A percentile compares a stretch with the other conserved stretches of the same genome.
These are phyloP conservation scores for Poteriospumella lacustris DNA, from an alignment of 108 stramenopile genomes.

Conservation along the genomic window DNA sequence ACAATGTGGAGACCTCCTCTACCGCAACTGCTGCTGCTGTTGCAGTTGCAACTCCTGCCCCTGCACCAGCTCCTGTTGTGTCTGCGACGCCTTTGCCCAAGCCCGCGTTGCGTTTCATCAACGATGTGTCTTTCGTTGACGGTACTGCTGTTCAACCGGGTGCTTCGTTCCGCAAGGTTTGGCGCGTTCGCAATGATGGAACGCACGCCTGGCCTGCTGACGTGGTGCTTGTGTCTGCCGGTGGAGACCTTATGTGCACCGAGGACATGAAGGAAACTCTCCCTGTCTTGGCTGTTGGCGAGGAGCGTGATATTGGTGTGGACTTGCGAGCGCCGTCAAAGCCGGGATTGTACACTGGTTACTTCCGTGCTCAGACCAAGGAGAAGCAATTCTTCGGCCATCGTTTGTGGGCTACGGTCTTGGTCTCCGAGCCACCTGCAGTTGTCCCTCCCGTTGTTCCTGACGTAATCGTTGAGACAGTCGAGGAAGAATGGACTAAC, in stretches of 20 bases:
- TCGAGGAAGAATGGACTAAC: background rate
- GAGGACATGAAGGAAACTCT: conserved; percentile 16
- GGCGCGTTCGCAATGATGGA: conserved; percentile 48
- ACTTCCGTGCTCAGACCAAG: conserved; percentile 44
- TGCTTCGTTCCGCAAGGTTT: conserved; percentile 38
- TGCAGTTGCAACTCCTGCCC: background rate
- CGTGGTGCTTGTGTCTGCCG: conserved; percentile 30
- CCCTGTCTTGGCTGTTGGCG: conserved; percentile 32
- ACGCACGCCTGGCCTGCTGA: conserved; percentile 32
- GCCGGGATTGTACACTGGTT: conserved; percentile 43
- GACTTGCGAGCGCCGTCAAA: conserved; percentile 28
- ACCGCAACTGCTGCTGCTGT: background rate
- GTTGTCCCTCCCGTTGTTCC: background rate
- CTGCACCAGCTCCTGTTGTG: background rate
- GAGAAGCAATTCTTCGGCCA: conserved; percentile 45
- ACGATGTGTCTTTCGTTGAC: conserved; percentile 40
- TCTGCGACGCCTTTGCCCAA: background rate
- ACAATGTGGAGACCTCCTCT: background rate
- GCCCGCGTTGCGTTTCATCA: conserved; percentile 32
- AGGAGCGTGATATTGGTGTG: conserved; percentile 42
- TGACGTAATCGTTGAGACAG: background rate
- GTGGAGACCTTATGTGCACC: conserved; percentile 44
- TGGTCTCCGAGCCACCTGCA: conserved; percentile 11
- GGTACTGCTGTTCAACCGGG: conserved; percentile 36
- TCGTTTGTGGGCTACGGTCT: conserved; percentile 43